phyloP scores from a whole-genome alignment of 106 monocot species.

The Allium sativum region DNA sequence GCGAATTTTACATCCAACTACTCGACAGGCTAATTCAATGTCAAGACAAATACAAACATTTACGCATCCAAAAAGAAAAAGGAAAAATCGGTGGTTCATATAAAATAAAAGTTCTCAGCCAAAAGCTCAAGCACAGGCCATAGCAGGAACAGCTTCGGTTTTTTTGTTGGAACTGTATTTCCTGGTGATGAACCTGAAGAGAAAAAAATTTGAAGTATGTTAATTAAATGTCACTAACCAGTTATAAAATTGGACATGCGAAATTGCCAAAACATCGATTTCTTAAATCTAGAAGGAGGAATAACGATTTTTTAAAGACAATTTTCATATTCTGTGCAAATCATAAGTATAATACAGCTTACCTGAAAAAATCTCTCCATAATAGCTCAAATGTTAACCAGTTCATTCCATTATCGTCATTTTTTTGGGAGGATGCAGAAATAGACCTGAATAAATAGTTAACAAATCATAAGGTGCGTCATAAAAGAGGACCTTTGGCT shows the following conservation, averaged over 20 bases:
- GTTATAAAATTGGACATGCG: background rate
- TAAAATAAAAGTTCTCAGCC: constrained; percentile 8
- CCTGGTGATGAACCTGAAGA: constrained; percentile 84
- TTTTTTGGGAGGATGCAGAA: constrained; percentile 25
- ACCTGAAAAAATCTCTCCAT: constrained; percentile 99
- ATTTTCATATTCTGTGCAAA: background rate
- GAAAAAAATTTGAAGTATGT: background rate
- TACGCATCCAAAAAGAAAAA: no score
- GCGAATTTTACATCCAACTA: no score
- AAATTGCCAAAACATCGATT: background rate
- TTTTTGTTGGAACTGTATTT: constrained; percentile 71
- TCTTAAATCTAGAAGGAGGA: background rate
- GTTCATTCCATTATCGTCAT: constrained; percentile 58
- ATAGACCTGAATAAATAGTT: constrained; percentile 29
- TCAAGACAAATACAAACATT: no score
- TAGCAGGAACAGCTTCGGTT: constrained; percentile 31
- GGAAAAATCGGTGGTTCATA: no score
- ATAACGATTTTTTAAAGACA: background rate
- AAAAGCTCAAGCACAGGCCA: constrained; percentile 42
- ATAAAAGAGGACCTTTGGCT: no score
- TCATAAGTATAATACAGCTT: background rate
- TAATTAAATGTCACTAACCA: no score
- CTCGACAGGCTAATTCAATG: no score
- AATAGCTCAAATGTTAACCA: constrained; percentile 94
- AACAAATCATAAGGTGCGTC: no score